Conservation (phyloP, 129 eudicot genomes). For the Logfia minima region DNA sequence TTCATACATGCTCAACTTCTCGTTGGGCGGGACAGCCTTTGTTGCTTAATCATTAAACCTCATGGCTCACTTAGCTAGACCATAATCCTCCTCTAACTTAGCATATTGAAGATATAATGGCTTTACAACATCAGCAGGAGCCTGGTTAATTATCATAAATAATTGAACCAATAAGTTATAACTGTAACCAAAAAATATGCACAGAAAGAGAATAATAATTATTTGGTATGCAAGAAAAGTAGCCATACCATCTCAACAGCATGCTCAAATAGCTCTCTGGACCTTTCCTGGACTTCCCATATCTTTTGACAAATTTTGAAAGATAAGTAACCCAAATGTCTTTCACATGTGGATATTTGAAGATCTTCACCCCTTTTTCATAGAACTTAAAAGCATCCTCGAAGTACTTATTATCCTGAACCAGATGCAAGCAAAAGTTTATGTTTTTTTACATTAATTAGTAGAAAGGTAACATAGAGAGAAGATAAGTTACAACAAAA, state of each 20-base stretch:
- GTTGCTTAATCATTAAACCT: slow-evolving; percentile 85
- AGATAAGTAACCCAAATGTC: slow-evolving; percentile 97
- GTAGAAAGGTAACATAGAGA: slow-evolving; percentile 2
- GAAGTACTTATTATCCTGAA: slow-evolving; percentile 83
- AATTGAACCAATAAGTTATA: background rate
- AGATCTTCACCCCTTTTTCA: slow-evolving; percentile 94
- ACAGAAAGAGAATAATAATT: background rate
- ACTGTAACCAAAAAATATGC: background rate
- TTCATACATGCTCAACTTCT: slow-evolving; percentile 90
- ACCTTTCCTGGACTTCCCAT: slow-evolving; percentile 90
- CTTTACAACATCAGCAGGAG: slow-evolving; percentile 89
- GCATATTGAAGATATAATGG: slow-evolving; percentile 91
- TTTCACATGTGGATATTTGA: slow-evolving; percentile 90
- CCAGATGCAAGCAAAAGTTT: slow-evolving; percentile 18
- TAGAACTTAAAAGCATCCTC: slow-evolving; percentile 98
- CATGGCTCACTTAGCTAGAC: slow-evolving; percentile 92
- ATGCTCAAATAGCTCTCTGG: slow-evolving; percentile 82
- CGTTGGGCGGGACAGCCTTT: slow-evolving; percentile 84
- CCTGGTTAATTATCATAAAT: slow-evolving; percentile 37
- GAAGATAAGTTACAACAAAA: background rate
- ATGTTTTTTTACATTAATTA: background rate
- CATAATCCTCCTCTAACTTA: slow-evolving; percentile 86
- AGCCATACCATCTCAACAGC: slow-evolving; percentile 82
- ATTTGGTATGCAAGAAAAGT: background rate
- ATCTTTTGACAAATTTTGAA: slow-evolving; percentile 90